Base-by-base conservation (phyloP, 345 rosid species). In the Leavenworthia alabamica region DNA sequence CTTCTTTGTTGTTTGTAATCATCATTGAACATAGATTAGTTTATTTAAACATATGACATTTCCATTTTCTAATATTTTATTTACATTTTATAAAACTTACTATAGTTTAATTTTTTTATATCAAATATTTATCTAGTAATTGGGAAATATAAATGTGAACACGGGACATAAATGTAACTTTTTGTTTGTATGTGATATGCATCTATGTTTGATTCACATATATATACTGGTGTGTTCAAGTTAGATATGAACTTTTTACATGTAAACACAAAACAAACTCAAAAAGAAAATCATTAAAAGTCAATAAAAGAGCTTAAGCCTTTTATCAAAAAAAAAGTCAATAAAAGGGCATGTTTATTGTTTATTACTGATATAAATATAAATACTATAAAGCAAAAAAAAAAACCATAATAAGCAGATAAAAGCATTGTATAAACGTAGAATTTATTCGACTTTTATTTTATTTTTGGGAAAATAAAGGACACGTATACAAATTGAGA, bases 401-500 rank as follows among this genome's bases (percentile, higher is more conserved):
- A 31, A 24, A 17, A 16, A 12, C 26, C 49, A 37, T 22, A 22
- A 27, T 37, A 20, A 48, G 50, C 0, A 15, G 32, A 35, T 77
- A 47, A 41, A 49, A 48, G 2, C 27, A 43, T 54, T 8, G 56
- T 64, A 59, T 29, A 16, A 28, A 42, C 54, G 8, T 28, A 70
- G 4, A 40, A 23, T 11, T 14, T 26, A 53, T 35, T n/a, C 11
- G 5, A 31, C 11, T 11, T n/a, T 15, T 56, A 2, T n/a, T 7
- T 14, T 12, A n/a, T n/a, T 11, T 6, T 11, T 12, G 33, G 5
- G 11, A 36, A 52, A 43, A 32, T 27, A 28, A 52, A 1, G 81
- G 83, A 86, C 94, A 90, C 88, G 96, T 90, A 16, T 74, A 75
- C 60, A 47, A 55, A 14, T 37, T 14, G 51, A 65, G 47, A 59